Conservation (phyloP, 257 asterid species). For the Agastache rugosa region DNA sequence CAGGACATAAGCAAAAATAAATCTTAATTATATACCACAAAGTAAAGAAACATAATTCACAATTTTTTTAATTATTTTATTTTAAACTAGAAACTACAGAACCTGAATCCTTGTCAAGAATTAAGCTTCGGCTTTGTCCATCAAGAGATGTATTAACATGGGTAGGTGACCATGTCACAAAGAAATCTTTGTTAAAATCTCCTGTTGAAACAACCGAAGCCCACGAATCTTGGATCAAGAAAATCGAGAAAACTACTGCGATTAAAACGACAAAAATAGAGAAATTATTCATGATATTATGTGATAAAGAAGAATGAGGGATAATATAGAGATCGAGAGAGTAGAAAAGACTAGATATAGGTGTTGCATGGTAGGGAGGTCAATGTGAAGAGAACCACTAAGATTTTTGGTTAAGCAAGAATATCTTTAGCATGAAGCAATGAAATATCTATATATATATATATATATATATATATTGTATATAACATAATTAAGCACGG, state of each 20-base stretch:
- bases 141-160: conserved; percentile 79
- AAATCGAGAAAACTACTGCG: conserved; percentile 7
- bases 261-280: conserved; percentile 30
- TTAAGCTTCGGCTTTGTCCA: conserved; percentile 65
- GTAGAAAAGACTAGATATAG: conserved; percentile 30
- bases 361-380: conserved; percentile 42
- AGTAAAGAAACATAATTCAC: background rate
- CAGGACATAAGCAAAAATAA: background rate
- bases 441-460: conserved; percentile 38
- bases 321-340: background rate
- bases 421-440: conserved; percentile 78
- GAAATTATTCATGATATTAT: conserved; percentile 40
- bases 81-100: background rate
- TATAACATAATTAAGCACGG: conserved; percentile 1
- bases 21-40: background rate
- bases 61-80: background rate
- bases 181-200: conserved; percentile 84
- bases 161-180: conserved; percentile 75
- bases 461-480: background rate
- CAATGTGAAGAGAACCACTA: conserved; percentile 48
- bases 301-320: conserved; percentile 16
- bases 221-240: conserved; percentile 38
- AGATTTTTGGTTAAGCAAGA: conserved; percentile 66
- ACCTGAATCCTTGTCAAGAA: conserved; percentile 78
- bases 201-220: conserved; percentile 78